These are phyloP conservation scores for Chaetomium tenue DNA, from an alignment of 495 filamentous ascomycete genomes.

Conservation along the genomic window DNA sequence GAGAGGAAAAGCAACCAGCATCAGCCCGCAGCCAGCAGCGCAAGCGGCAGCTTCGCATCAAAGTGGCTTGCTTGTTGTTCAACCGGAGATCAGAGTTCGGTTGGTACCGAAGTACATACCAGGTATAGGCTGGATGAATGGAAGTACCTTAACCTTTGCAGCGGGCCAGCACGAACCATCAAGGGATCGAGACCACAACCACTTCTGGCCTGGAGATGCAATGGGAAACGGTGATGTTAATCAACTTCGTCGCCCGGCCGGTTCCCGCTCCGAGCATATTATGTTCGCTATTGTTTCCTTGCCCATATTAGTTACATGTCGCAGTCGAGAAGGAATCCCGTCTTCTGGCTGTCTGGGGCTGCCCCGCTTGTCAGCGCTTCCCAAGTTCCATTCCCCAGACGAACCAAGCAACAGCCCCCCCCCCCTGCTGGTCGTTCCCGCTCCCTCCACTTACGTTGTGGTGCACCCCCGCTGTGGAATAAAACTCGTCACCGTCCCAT, in stretches of 20 bases:
- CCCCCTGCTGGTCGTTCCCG: constrained; percentile 27
- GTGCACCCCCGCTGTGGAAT: constrained; percentile 36
- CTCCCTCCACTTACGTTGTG: constrained; percentile 26
- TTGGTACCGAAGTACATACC: no score
- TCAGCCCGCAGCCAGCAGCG: neutral
- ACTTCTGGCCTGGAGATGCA: no score
- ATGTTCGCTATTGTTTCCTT: constrained; percentile 12
- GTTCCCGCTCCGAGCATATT: constrained; percentile 18
- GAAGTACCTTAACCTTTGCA: no score
- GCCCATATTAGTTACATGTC: neutral
- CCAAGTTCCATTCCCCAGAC: constrained; percentile 17
- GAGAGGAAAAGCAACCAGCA: neutral
- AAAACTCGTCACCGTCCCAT: constrained; percentile 40
- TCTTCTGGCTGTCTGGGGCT: constrained; percentile 6
- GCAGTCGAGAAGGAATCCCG: neutral
- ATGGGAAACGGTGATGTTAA: constrained; percentile 24
- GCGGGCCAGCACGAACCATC: constrained; percentile 1
- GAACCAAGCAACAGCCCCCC: constrained; percentile 27
- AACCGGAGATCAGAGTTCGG: neutral
- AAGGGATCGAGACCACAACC: constrained; percentile 3
- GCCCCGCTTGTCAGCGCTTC: constrained; percentile 16
- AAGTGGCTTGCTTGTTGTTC: neutral
- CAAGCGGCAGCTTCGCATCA: neutral
- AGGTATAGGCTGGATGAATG: no score
- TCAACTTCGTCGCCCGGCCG: constrained; percentile 28